Evolutionary conservation across 2,329 filamentous ascomycete species (phyloP).

Genomic region (Colletotrichum sp.): DNA sequence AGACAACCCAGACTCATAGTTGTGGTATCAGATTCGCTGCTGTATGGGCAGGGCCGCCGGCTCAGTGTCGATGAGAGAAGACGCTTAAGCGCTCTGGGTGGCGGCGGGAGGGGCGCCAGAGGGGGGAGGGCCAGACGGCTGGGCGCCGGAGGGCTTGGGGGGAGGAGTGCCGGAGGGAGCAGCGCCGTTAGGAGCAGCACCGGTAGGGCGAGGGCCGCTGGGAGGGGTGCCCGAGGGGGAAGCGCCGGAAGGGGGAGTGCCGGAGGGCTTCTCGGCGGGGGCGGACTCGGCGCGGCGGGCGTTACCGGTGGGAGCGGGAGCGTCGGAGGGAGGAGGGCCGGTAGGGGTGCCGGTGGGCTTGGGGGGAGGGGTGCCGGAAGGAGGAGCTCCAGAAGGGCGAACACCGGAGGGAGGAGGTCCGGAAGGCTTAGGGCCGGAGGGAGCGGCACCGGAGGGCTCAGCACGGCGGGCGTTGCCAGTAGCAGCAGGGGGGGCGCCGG

Average conservation of each 20-base stretch:
- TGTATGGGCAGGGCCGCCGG: neutral
- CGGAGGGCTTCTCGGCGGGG: neutral
- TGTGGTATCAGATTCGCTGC: neutral
- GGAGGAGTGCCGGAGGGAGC: neutral
- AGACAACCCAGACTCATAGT: neutral
- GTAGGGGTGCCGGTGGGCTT: neutral
- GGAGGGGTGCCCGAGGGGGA: neutral
- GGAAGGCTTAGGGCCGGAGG: neutral
- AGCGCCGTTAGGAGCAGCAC: neutral
- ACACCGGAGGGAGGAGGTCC: neutral
- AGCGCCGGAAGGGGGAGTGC: neutral
- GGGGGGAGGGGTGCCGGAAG: neutral
- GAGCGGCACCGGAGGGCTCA: neutral
- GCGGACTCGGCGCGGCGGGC: neutral
- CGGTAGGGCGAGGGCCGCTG: neutral
- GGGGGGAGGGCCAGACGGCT: neutral
- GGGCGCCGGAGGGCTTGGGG: neutral
- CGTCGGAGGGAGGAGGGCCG: neutral
- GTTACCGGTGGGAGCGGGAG: neutral
- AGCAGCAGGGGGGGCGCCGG: neutral
- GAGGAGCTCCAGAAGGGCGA: neutral
- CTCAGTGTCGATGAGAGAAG: neutral
- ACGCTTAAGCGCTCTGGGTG: neutral
- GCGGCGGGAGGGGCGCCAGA: constrained; percentile 1
- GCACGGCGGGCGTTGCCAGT: neutral